phyloP scores from a whole-genome alignment of 768 basidiomycete genomes.

The Crucibulum laeve region DNA sequence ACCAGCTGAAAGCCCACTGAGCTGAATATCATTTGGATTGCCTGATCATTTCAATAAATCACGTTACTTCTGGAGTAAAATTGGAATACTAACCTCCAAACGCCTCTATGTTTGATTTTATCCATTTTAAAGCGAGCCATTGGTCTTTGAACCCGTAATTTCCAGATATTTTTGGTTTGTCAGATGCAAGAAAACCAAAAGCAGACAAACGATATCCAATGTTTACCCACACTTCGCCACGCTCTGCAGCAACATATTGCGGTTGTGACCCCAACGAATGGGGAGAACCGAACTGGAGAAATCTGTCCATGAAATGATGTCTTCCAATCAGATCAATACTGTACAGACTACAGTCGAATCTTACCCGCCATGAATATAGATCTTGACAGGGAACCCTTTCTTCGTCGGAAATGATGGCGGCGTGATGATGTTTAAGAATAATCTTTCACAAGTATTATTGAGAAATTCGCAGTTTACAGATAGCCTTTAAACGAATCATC shows the following conservation, averaged over 20 bases:
- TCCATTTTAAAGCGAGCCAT: constrained; percentile 74
- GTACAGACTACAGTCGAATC: constrained; percentile 7
- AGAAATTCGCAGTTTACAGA: background rate
- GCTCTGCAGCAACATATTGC: constrained; percentile 60
- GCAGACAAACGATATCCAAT: constrained; percentile 74
- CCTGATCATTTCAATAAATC: constrained; percentile 29
- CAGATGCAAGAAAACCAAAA: constrained; percentile 72
- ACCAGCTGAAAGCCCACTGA: constrained; percentile 73
- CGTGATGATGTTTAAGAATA: constrained; percentile 62
- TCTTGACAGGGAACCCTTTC: constrained; percentile 54
- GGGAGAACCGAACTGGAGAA: constrained; percentile 76
- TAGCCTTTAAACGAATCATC: background rate
- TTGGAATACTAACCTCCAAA: constrained; percentile 55
- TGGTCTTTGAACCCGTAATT: constrained; percentile 87
- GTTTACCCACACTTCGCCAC: constrained; percentile 71
- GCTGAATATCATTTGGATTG: constrained; percentile 52
- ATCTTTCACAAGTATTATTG: constrained; percentile 24
- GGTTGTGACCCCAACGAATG: constrained; percentile 58
- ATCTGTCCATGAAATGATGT: constrained; percentile 31
- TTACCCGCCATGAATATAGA: constrained; percentile 79
- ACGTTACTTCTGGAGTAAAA: background rate
- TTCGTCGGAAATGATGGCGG: constrained; percentile 48
- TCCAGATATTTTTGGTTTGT: constrained; percentile 55
- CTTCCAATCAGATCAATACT: background rate
- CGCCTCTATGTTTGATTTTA: constrained; percentile 56